phyloP scores from a whole-genome alignment of 805 yeast genomes.

The Nakazawaea ernobii region DNA sequence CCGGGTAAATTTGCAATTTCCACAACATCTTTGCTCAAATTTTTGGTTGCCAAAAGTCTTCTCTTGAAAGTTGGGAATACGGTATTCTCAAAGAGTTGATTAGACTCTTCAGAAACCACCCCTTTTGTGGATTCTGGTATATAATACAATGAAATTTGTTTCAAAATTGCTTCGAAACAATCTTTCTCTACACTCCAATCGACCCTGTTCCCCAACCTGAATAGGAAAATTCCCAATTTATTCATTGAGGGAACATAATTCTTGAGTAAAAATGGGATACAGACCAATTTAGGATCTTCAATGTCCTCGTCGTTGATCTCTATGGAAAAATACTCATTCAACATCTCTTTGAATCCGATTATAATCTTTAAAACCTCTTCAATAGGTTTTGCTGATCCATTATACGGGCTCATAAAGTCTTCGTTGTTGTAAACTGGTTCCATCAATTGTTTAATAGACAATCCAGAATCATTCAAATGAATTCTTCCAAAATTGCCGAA shows the following conservation, averaged over 20 bases:
- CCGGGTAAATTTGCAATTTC: conserved; percentile 93
- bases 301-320: conserved; percentile 28
- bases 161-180: conserved; percentile 62
- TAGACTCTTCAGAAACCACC: conserved; percentile 20
- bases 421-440: conserved; percentile 27
- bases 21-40: conserved; percentile 48
- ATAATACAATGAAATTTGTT: conserved; percentile 67
- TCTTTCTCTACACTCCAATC: conserved; percentile 62
- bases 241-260: conserved; percentile 56
- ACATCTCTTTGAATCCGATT: conserved; percentile 65
- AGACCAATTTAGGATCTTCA: conserved; percentile 29
- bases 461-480: conserved; percentile 24
- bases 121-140: conserved; percentile 45
- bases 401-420: conserved; percentile 9
- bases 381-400: conserved; percentile 12
- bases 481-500: conserved; percentile 78
- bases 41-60: conserved; percentile 58
- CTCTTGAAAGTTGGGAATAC: conserved; percentile 63
- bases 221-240: conserved; percentile 64
- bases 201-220: conserved; percentile 51
- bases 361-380: conserved; percentile 23
- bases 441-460: conserved; percentile 33
- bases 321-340: conserved; percentile 70
- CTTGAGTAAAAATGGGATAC: conserved; percentile 66
- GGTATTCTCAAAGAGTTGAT: conserved; percentile 42